phyloP scores from a whole-genome alignment of 2,329 filamentous ascomycete species.

The Colletotrichum trifolii region DNA sequence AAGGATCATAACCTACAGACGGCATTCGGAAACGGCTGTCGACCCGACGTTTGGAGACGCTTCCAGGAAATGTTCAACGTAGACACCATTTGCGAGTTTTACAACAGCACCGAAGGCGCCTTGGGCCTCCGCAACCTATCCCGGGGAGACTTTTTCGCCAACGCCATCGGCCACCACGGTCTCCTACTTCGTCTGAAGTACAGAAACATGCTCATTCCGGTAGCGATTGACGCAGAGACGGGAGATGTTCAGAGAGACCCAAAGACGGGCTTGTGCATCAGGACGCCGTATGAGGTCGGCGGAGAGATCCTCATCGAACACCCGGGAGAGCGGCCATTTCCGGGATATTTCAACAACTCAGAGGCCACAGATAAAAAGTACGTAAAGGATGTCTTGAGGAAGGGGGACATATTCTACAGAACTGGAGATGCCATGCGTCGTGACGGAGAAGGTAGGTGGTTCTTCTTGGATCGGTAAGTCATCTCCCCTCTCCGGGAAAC shows the following conservation, averaged over 20 bases:
- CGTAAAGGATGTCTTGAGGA: constrained; percentile 70
- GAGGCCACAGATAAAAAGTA: constrained; percentile 76
- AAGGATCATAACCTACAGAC: constrained; percentile 66
- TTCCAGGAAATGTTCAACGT: constrained; percentile 64
- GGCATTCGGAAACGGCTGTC: constrained; percentile 75
- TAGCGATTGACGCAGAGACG: constrained; percentile 75
- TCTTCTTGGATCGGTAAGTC: constrained; percentile 68
- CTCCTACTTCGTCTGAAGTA: constrained; percentile 64
- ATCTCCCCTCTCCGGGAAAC: not conserved
- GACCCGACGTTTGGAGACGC: constrained; percentile 75
- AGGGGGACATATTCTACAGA: constrained; percentile 76
- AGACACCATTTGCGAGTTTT: constrained; percentile 76
- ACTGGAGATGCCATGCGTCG: constrained; percentile 74
- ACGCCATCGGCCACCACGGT: constrained; percentile 78
- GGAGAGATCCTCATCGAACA: constrained; percentile 81
- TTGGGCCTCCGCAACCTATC: constrained; percentile 70
- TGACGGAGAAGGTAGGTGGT: constrained; percentile 73
- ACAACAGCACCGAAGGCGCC: constrained; percentile 80
- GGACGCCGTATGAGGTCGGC: constrained; percentile 72
- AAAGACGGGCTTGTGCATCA: constrained; percentile 73
- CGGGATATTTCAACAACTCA: constrained; percentile 76
- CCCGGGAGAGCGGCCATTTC: constrained; percentile 67
- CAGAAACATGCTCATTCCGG: constrained; percentile 70
- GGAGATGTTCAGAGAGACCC: constrained; percentile 74
- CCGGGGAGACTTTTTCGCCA: constrained; percentile 70